Conservation (phyloP, 371 early-diverging fungal genomes). For the Apophysomyces sp. region DNA sequence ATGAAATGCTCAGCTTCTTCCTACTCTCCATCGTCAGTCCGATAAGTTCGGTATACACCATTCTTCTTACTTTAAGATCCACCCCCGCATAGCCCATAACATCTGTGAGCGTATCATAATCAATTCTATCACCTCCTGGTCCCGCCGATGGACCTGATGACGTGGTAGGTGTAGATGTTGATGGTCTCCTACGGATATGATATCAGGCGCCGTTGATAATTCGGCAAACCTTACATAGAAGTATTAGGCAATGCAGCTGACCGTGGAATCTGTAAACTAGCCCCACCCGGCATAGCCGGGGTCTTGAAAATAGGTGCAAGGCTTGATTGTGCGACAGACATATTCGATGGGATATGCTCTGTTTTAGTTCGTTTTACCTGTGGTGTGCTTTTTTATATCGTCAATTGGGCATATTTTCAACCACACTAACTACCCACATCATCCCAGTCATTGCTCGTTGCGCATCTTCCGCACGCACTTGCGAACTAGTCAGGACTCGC, state of each 20-base stretch:
- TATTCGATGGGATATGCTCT: conserved; percentile 22
- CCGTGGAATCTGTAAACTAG: conserved; percentile 29
- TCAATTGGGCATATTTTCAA: background rate
- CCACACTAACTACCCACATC: conserved; percentile 19
- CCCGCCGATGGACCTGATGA: conserved; percentile 18
- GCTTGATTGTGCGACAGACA: conserved; percentile 24
- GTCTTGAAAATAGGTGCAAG: conserved; percentile 32
- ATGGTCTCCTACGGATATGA: conserved; percentile 1
- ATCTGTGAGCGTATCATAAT: conserved; percentile 71
- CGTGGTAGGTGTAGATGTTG: conserved; percentile 6
- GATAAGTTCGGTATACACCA: background rate
- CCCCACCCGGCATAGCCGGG: conserved; percentile 21
- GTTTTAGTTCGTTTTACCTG: conserved; percentile 28
- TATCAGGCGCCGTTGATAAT: background rate
- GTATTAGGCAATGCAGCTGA: conserved; percentile 4
- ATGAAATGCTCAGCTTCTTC: conserved; percentile 62
- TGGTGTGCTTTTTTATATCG: conserved; percentile 15
- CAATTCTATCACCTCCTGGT: conserved; percentile 41
- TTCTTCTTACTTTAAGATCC: conserved; percentile 56
- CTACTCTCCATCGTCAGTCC: conserved; percentile 22
- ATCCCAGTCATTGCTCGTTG: conserved; percentile 33
- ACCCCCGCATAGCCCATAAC: conserved; percentile 89
- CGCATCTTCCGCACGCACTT: conserved; percentile 29
- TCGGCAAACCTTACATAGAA: background rate
- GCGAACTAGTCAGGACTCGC: conserved; percentile 25